Conservation (phyloP, 176 grass and related monocot species). For the Zoysia pacifica region DNA sequence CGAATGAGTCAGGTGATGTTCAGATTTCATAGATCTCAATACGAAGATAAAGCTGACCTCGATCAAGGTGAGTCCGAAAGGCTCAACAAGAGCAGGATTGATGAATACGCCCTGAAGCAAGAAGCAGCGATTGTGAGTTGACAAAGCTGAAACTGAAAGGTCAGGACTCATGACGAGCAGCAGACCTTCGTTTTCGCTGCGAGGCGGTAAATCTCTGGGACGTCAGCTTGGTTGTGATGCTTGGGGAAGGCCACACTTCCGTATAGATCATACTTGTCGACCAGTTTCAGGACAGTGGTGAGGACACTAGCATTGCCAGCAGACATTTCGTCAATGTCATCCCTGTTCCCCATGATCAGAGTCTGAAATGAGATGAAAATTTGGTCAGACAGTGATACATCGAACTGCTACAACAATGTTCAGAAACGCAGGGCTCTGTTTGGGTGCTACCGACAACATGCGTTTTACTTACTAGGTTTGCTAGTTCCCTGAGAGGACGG, state of each 20-base stretch:
- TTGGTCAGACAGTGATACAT: background rate
- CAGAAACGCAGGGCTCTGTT: background rate
- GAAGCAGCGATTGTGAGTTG: background rate
- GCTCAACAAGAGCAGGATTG: constrained; percentile 97
- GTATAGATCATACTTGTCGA: constrained; percentile 98
- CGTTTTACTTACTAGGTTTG: constrained; percentile 80
- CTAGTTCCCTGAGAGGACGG: constrained; percentile 83
- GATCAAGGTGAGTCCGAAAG: constrained; percentile 95
- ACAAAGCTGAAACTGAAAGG: constrained; percentile 1
- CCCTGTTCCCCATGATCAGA: constrained; percentile 97
- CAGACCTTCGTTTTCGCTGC: constrained; percentile 80
- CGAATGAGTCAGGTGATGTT: constrained; percentile 4
- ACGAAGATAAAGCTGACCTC: constrained; percentile 54
- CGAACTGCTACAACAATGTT: constrained; percentile 1
- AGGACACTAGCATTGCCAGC: constrained; percentile 77
- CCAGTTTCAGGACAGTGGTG: constrained; percentile 79
- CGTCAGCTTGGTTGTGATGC: constrained; percentile 92
- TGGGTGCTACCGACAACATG: background rate
- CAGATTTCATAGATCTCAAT: background rate
- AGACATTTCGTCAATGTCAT: constrained; percentile 93
- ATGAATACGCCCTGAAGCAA: constrained; percentile 87
- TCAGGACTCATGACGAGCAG: background rate
- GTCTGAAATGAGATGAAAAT: constrained; percentile 44
- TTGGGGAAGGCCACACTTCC: constrained; percentile 92
- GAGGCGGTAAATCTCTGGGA: constrained; percentile 93